Base-by-base conservation (phyloP, 2,329 filamentous ascomycete genomes). In the Orbilia quercus region DNA sequence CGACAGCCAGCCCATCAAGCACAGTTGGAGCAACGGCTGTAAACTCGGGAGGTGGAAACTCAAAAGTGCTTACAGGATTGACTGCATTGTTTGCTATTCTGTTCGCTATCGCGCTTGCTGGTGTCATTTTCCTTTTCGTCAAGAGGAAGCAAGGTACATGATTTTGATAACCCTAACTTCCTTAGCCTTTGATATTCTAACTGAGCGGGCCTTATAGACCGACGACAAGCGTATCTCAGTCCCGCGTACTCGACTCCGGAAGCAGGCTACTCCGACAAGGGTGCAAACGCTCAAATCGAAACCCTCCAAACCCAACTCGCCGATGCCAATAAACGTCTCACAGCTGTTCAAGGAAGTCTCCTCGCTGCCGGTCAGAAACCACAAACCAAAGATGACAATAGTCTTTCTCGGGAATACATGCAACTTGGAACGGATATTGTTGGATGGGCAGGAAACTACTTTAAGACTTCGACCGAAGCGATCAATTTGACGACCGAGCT, bases 331-430 rank as follows among this genome's bases (percentile, higher is more conserved):
- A 72, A 58, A 25, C 67, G 67, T 58, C 59, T 72, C 31, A 72
- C 67, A 6, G 60, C 67, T 40, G 67, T 72, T 42, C 67, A 72
- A 53, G 67, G 67, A 60, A 72, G 7, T n/a, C 67, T 72, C 11
- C 67, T 72, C 44, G 59, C 67, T 42, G 67, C 67, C 48, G 67
- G 67, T 20, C 67, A 72, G 59, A 72, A 72, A 54, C 59, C 51
- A n/a, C 67, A 72, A 59, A 72, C 67, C 14, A 72, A 72, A 22
- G 67, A 72, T 36, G 67, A 72, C 40, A 72, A 64, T 20, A 64
- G 44, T 18, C 36, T 72, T 12, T 64, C 67, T 40, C 59, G 67
- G 14, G 67, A 72, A 31, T 72, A 72, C 45, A 40, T 51, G n/a
- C 59, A 64, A 60, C 23, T 72, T 42, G 20, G 53, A 36, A 72